Percentiles rank a stretch among this genome's conserved stretches.
Evolutionary conservation across 345 rosid species (phyloP).

Genomic region (Sisymbrium altissimum): DNA sequence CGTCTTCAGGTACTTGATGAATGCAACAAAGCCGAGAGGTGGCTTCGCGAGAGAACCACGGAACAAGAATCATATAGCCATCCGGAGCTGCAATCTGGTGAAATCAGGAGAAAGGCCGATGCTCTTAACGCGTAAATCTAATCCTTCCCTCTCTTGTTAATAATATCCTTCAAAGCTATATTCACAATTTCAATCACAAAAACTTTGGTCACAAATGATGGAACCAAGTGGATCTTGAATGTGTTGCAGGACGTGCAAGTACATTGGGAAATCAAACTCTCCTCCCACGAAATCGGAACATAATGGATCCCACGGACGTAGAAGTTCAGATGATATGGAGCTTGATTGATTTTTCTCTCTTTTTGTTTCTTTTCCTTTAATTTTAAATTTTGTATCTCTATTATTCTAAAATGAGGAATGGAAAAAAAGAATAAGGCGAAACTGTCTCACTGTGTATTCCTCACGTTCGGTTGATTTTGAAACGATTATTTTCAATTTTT

Average conservation of each 20-base stretch:
- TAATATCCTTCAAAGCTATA: neutral
- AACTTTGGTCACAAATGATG: neutral
- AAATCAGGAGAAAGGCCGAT: slow-evolving; percentile 55
- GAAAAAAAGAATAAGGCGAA: neutral
- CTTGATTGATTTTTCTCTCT: slow-evolving; percentile 19
- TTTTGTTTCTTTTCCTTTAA: too few relatives aligned
- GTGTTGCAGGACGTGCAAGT: slow-evolving; percentile 38
- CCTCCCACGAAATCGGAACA: slow-evolving; percentile 22
- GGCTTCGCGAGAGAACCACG: slow-evolving; percentile 57
- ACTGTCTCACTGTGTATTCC: neutral
- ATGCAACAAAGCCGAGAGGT: slow-evolving; percentile 63
- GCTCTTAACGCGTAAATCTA: slow-evolving; percentile 46
- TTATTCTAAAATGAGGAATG: neutral
- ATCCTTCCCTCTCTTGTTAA: neutral
- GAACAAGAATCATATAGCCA: slow-evolving; percentile 51
- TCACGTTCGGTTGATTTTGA: slow-evolving; percentile 2
- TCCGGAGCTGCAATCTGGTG: slow-evolving; percentile 56
- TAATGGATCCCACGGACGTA: slow-evolving; percentile 22
- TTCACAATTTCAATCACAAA: neutral
- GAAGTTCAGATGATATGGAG: slow-evolving; percentile 34
- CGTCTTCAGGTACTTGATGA: slow-evolving; percentile 51
- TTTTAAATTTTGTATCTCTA: slow-evolving; percentile 7
- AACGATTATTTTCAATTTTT: neutral
- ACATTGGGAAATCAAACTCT: slow-evolving; percentile 35
- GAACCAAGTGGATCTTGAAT: slow-evolving; percentile 9